Percentiles rank a stretch among this genome's conserved stretches.
phyloP scores from a whole-genome alignment of 2,329 filamentous ascomycete species.

The Fusarium subglutinans region DNA sequence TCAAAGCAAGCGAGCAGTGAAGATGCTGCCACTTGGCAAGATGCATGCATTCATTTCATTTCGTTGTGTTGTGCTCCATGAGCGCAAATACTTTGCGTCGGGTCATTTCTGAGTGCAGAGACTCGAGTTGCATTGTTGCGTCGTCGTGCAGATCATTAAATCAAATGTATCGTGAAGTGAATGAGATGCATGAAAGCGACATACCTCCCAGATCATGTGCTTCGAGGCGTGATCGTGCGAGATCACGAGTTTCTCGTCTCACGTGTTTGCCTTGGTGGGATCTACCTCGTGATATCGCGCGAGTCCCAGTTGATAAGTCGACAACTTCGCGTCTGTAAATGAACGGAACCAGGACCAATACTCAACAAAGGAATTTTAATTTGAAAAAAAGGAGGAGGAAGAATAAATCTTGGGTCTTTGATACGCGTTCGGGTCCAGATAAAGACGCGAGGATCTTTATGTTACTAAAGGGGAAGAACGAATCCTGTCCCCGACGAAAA shows the following conservation, averaged over 20 bases:
- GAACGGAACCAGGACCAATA: conserved; percentile 9
- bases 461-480: conserved; percentile 39
- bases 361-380: background rate
- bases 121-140: background rate
- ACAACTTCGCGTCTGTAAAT: conserved; percentile 31
- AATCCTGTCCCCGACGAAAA: conserved; percentile 12
- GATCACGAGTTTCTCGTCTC: conserved; percentile 58
- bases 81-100: conserved; percentile 10
- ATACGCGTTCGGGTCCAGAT: conserved; percentile 23
- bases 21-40: conserved; percentile 29
- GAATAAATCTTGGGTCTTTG: conserved; percentile 10
- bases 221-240: conserved; percentile 43
- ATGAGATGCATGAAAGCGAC: conserved; percentile 45
- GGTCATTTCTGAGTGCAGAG: background rate
- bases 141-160: conserved; percentile 8
- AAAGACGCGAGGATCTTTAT: conserved; percentile 41
- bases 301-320: conserved; percentile 45
- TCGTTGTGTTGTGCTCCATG: background rate
- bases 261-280: conserved; percentile 54
- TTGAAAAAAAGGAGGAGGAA: conserved; percentile 2
- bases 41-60: conserved; percentile 4
- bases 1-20: background rate
- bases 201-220: conserved; percentile 60
- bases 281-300: conserved; percentile 61
- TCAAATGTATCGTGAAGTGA: conserved; percentile 35